Evolutionary conservation across 2,329 filamentous ascomycete genomes (phyloP).

Genomic region (Colletotrichum tropicicola): DNA sequence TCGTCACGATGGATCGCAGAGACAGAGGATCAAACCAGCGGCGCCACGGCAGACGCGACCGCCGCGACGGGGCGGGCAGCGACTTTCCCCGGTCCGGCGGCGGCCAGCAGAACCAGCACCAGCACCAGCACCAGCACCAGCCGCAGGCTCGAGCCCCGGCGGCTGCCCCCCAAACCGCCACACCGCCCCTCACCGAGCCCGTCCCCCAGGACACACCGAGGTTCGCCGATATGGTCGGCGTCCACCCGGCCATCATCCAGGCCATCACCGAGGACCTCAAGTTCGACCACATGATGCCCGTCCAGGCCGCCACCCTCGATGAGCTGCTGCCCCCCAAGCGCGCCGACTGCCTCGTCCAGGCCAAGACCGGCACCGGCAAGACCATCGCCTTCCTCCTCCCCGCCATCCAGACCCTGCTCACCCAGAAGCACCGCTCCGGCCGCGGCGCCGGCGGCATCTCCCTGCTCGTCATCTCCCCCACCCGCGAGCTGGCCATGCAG

Average conservation of each 20-base stretch:
- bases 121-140: neutral
- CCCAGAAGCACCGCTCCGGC: conserved; percentile 40
- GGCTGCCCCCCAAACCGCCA: conserved; percentile 29
- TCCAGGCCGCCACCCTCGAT: conserved; percentile 61
- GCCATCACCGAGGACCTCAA: conserved; percentile 58
- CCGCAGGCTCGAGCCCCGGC: too few relatives aligned
- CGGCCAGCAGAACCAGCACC: neutral
- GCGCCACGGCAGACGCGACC: conserved; percentile 12
- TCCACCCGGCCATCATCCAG: conserved; percentile 56
- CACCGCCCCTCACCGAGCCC: conserved; percentile 45
- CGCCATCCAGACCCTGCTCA: conserved; percentile 80
- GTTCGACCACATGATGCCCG: conserved; percentile 63
- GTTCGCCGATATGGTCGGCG: conserved; percentile 54
- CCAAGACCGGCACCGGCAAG: conserved; percentile 89
- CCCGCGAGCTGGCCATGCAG: conserved; percentile 75
- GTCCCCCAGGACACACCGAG: conserved; percentile 54
- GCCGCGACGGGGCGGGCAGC: neutral
- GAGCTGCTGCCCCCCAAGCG: conserved; percentile 55
- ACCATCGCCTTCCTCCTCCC: conserved; percentile 85
- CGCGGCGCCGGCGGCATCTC: conserved; percentile 53
- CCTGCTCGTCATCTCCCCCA: conserved; percentile 74
- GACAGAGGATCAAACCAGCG: conserved; percentile 15
- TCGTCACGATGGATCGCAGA: conserved; percentile 22
- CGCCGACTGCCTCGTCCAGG: conserved; percentile 74
- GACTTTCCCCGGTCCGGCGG: conserved; percentile 1